Conservation (phyloP, 495 filamentous ascomycete species). For the Lindgomyces ingoldianus region DNA sequence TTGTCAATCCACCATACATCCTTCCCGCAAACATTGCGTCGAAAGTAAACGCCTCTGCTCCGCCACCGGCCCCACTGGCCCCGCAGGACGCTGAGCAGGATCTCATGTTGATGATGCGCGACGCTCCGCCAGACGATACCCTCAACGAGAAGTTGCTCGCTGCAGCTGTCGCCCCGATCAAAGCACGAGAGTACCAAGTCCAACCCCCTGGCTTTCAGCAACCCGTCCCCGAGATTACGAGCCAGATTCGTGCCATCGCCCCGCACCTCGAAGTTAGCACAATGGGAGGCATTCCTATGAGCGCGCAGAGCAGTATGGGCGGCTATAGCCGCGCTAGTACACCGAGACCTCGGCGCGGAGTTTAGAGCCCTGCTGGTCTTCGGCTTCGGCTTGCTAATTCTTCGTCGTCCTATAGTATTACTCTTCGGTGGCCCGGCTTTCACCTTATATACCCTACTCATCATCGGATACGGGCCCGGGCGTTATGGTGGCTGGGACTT, state of each 20-base stretch:
- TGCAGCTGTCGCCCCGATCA: slow-evolving; percentile 16
- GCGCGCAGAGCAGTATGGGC: slow-evolving; percentile 36
- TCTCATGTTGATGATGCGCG: slow-evolving; percentile 42
- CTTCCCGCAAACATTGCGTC: slow-evolving; percentile 38
- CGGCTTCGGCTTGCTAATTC: slow-evolving; percentile 15
- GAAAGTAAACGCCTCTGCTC: slow-evolving; percentile 39
- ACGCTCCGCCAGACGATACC: slow-evolving; percentile 30
- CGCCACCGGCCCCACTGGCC: slow-evolving; percentile 40
- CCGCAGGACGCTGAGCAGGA: slow-evolving; percentile 44
- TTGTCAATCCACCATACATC: slow-evolving; percentile 38
- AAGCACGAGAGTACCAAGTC: slow-evolving; percentile 22
- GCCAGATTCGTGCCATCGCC: slow-evolving; percentile 18
- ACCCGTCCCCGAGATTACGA: slow-evolving; percentile 25
- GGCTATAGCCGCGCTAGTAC: slow-evolving; percentile 35
- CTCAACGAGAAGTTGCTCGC: slow-evolving; percentile 37
- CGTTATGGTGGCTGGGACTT: no score
- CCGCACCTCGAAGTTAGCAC: slow-evolving; percentile 35
- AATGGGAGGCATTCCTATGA: slow-evolving; percentile 39
- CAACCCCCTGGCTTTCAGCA: slow-evolving; percentile 25
- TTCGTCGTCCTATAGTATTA: neutral
- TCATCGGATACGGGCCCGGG: no score
- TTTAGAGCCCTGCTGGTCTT: neutral
- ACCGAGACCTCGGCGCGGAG: slow-evolving; percentile 7
- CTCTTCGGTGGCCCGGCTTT: neutral
- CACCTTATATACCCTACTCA: no score